Evolutionary conservation across 2,329 filamentous ascomycete species (phyloP), one percentile per base, ranked within the genome.

Genomic region (Apiospora kogelbergensis): DNA sequence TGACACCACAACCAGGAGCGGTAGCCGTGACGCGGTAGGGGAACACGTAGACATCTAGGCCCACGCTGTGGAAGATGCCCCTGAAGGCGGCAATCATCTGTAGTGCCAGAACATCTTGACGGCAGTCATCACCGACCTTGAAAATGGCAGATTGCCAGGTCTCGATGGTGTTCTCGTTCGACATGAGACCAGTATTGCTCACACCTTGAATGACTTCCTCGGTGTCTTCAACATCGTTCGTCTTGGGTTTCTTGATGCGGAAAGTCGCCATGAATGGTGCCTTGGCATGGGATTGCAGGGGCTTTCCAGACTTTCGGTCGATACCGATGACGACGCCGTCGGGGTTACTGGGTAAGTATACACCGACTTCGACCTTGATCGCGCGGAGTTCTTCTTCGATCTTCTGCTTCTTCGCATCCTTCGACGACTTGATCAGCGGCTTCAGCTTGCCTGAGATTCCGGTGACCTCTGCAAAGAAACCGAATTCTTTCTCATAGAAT

Each of bases 141-240:
- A 99, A 99, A 77, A 99, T 99, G 68, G 95, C 96, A 1, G 94
- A 97, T 80, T 99, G 96, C 97, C 96, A 98, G n/a, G 95, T 92
- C 80, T 99, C 97, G 73, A 97, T 89, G 0, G 90, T 93, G 75
- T 87, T 89, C 67, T 83, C 81, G 37, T 76, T 75, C 9, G 77
- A 77, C 24, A 74, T 69, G 40, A 75, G 68, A 45, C 76, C 76
- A 6, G 77, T 80, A 68, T 83, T 82, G 66, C 81, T 81, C 2
- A 82, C 78, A 63, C 86, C 85, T 69, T 85, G 84, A 7, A 85
- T 79, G 76, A 86, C 79, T 6, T 85, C 84, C 70, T 88, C 87
- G 1, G 81, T 81, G 42, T 86, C 86, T 71, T 88, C 86, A 33
- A 82, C 80, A 37, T 81, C 83, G 26, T 82, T 80, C 69, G 72